These are phyloP conservation scores for Pythium brachiatum DNA, from an alignment of 352 stramenopile species.

Conservation along the genomic window DNA sequence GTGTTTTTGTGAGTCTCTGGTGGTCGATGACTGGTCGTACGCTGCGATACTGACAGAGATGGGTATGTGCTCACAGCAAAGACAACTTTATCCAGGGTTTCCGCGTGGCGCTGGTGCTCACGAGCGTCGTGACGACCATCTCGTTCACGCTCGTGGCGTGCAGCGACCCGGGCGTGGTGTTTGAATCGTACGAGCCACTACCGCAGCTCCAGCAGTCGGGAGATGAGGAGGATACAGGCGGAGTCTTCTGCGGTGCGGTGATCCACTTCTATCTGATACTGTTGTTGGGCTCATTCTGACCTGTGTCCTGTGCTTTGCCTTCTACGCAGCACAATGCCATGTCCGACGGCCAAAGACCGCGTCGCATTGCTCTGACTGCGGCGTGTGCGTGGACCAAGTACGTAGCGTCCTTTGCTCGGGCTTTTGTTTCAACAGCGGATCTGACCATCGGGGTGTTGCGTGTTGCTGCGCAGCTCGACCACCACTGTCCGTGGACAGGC, in stretches of 20 bases:
- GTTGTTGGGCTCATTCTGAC: slow-evolving; percentile 4
- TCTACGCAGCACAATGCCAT: slow-evolving; percentile 64
- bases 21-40: background rate
- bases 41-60: background rate
- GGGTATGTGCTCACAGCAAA: slow-evolving; percentile 13
- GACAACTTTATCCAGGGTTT: slow-evolving; percentile 39
- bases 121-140: slow-evolving; percentile 55
- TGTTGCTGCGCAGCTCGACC: slow-evolving; percentile 54
- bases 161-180: slow-evolving; percentile 73
- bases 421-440: too few relatives aligned
- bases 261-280: background rate
- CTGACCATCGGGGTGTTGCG: too few relatives aligned
- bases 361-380: slow-evolving; percentile 80
- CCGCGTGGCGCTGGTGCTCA: slow-evolving; percentile 45
- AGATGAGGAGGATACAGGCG: slow-evolving; percentile 38
- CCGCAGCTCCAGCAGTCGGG: slow-evolving; percentile 22
- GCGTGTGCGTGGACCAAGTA: slow-evolving; percentile 68
- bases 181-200: slow-evolving; percentile 38
- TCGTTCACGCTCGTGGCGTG: slow-evolving; percentile 77
- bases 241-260: slow-evolving; percentile 67
- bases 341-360: slow-evolving; percentile 63
- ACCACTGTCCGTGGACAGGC: slow-evolving; percentile 74
- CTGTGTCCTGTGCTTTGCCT: background rate
- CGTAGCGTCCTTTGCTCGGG: background rate
- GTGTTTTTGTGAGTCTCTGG: slow-evolving; percentile 37